phyloP scores from a whole-genome alignment of 2,329 filamentous ascomycete species.

The Curvularia sp. region DNA sequence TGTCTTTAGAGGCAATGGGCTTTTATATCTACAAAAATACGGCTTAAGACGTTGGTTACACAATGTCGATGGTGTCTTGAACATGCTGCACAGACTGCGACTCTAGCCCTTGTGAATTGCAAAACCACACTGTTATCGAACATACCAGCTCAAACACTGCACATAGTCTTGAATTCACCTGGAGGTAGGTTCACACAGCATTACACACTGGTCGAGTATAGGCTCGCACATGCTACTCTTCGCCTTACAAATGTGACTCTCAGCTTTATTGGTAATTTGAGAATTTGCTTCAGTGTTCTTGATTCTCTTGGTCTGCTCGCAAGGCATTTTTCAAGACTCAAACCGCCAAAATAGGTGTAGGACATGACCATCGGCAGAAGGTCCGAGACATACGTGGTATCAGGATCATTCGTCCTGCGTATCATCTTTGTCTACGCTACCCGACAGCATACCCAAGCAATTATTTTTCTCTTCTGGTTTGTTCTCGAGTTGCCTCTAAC shows the following conservation, averaged over 20 bases:
- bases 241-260: background rate
- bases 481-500: too few species aligned
- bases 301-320: too few species aligned
- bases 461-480: too few species aligned
- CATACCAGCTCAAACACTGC: background rate
- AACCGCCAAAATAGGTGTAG: too few species aligned
- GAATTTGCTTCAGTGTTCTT: background rate
- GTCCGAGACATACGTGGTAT: too few species aligned
- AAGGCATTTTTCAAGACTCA: too few species aligned
- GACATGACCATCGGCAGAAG: too few species aligned
- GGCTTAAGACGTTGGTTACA: background rate
- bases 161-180: background rate
- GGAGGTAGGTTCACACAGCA: background rate
- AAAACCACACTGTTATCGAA: background rate
- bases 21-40: background rate
- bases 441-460: too few species aligned
- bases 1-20: background rate
- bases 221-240: background rate
- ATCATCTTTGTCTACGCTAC: too few species aligned
- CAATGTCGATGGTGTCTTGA: background rate
- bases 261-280: background rate
- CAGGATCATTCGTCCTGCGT: too few species aligned
- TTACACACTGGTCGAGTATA: background rate
- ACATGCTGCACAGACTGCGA: background rate
- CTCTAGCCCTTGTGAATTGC: background rate